Percentiles rank a stretch among this genome's conserved stretches.
phyloP scores from a whole-genome alignment of 768 basidiomycete species.

The Mycena leptocephala region DNA sequence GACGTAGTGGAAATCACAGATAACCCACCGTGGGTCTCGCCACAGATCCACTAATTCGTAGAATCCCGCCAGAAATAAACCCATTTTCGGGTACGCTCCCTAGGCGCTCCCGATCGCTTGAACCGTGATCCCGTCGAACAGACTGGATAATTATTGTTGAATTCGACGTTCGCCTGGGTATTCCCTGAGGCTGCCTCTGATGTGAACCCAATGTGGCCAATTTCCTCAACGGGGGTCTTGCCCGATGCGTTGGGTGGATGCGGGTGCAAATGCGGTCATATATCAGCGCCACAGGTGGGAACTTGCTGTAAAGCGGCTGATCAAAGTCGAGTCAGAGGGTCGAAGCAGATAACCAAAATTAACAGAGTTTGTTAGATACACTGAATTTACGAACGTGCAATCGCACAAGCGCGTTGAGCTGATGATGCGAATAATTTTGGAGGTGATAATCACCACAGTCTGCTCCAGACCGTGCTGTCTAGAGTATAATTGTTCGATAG shows the following conservation, averaged over 20 bases:
- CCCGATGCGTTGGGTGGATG: slow-evolving; percentile 2
- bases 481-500: no score
- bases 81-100: background rate
- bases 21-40: background rate
- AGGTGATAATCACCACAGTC: background rate
- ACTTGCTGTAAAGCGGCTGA: background rate
- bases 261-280: slow-evolving; percentile 17
- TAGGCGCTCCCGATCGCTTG: slow-evolving; percentile 7
- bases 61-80: slow-evolving; percentile 9
- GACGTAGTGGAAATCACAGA: slow-evolving; percentile 12
- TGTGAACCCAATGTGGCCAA: slow-evolving; percentile 8
- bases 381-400: no score
- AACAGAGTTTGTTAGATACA: background rate
- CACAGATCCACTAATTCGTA: slow-evolving; percentile 8
- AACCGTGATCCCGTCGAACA: background rate
- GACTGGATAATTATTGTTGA: slow-evolving; percentile 9
- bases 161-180: background rate
- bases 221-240: slow-evolving; percentile 11
- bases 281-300: slow-evolving; percentile 5
- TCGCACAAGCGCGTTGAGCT: background rate
- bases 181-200: background rate
- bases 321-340: background rate
- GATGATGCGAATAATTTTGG: background rate
- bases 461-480: no score
- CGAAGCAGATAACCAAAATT: background rate